A percentile compares a stretch with the other conserved stretches of the same genome.
Evolutionary conservation across 345 rosid genomes (phyloP).

Genomic region (Arabis hirsuta): DNA sequence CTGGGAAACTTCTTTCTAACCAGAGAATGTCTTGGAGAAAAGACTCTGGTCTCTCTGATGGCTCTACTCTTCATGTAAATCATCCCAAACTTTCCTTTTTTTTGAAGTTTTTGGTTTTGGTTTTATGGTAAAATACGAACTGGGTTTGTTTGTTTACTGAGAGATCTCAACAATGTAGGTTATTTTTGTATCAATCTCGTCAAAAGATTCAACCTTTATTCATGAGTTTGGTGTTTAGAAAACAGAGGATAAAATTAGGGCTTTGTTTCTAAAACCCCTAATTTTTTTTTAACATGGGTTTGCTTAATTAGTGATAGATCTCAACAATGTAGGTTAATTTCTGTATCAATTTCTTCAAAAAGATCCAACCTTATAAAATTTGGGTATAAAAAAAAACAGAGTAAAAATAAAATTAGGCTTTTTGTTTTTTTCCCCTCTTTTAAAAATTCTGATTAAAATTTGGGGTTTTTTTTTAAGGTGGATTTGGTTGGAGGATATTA

Average conservation of each 20-base stretch:
- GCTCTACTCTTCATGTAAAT: slow-evolving; percentile 70
- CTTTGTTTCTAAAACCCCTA: background rate
- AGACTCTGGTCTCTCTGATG: slow-evolving; percentile 92
- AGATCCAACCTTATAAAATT: slow-evolving; percentile 1
- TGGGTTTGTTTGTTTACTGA: slow-evolving; percentile 39
- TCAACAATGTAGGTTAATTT: slow-evolving; percentile 22
- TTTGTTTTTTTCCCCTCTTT: background rate
- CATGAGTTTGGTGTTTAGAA: background rate
- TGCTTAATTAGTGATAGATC: slow-evolving; percentile 16
- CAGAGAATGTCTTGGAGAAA: slow-evolving; percentile 88
- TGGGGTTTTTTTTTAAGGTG: slow-evolving; percentile 53
- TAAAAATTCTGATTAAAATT: slow-evolving; percentile 25
- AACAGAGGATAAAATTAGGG: slow-evolving; percentile 18
- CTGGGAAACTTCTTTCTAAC: slow-evolving; percentile 81
- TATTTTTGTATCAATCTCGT: slow-evolving; percentile 7
- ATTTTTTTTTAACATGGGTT: slow-evolving; percentile 17
- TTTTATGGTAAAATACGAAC: slow-evolving; percentile 27
- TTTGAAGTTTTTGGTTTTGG: background rate
- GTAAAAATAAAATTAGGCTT: background rate
- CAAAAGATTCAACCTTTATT: slow-evolving; percentile 29
- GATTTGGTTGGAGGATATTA: slow-evolving; percentile 96
- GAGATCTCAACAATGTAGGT: slow-evolving; percentile 38
- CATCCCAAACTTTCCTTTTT: slow-evolving; percentile 21
- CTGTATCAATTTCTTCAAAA: slow-evolving; percentile 13
- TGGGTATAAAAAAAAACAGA: background rate